Base-by-base conservation (phyloP, 129 eudicot species). In the Helichrysum umbraculigerum region DNA sequence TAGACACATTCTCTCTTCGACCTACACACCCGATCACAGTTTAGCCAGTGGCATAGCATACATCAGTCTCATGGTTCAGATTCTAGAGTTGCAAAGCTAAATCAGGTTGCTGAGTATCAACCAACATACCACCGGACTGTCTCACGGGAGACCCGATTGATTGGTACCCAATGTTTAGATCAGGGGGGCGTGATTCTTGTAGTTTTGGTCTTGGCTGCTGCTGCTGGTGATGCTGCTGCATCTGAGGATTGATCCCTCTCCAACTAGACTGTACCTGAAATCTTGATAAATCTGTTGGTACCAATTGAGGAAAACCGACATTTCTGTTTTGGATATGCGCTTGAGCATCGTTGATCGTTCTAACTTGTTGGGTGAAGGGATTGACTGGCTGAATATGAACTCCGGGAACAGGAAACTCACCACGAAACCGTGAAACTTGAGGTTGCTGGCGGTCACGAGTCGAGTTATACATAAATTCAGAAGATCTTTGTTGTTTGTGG, bases 101-200 rank as follows among this genome's bases (percentile, higher is more conserved):
- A 85, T 95, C 97, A 3, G 99, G 99, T 78, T 95, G 99, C 88
- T 89, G 97, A 74, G 99, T 80, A 85, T 95, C 99, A 47, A 86
- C 94, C 79, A 82, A 12, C 57, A 89, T 86, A 21, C 84, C 86
- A 5, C 92, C 81, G 57, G 96, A 86, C n/a, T 89, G 97, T 83
- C 86, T 78, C 22, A 81, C 97, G 2, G 96, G 97, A 20, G 97
- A 92, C 44, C 92, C 91, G 16, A 91, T 59, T 12, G 96, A 88
- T 76, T 87, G 99, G 84, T 86, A 91, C 35, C 91, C 93, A 11
- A 91, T 82, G 72, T 91, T 95, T 28, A 95, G 54, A 79, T 91
- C 99, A 8, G 97, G 97, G 47, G 97, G 96, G 1, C 86, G 82
- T 0, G 90, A 81, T n/a, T 91, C 97, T 72, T 86, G 99, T 72